Conservation (phyloP, 176 grass and related monocot genomes). For the Urochloa ruziziensis region DNA sequence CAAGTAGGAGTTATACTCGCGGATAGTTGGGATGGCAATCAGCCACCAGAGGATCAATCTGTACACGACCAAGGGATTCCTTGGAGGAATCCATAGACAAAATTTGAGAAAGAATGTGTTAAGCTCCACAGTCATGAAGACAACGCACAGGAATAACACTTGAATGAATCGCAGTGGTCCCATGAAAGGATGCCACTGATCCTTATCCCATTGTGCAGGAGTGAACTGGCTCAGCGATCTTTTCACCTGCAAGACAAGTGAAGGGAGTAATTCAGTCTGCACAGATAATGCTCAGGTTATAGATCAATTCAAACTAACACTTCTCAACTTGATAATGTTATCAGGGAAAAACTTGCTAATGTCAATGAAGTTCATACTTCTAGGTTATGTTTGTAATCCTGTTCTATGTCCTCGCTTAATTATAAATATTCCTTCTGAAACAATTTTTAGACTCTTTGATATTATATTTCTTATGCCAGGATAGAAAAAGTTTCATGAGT, state of each 20-base stretch:
- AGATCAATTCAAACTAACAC: neutral
- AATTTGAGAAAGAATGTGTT: slow-evolving; percentile 99
- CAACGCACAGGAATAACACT: slow-evolving; percentile 77
- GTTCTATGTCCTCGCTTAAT: neutral
- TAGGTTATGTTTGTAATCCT: neutral
- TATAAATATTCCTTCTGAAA: neutral
- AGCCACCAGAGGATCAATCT: slow-evolving; percentile 95
- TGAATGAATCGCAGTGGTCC: slow-evolving; percentile 91
- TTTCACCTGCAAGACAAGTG: slow-evolving; percentile 61
- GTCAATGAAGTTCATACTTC: neutral
- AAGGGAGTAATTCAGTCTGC: neutral
- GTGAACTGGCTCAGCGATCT: slow-evolving; percentile 94
- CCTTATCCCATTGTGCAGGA: slow-evolving; percentile 95
- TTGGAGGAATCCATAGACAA: slow-evolving; percentile 88
- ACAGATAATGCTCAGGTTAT: neutral
- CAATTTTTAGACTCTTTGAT: neutral
- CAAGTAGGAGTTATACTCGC: slow-evolving; percentile 96
- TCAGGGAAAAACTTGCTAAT: neutral
- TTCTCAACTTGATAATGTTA: neutral
- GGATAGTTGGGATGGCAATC: slow-evolving; percentile 95
- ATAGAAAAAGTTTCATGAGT: neutral
- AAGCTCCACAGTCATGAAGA: slow-evolving; percentile 93
- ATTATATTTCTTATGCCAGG: neutral
- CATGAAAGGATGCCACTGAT: slow-evolving; percentile 92
- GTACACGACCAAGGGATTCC: slow-evolving; percentile 83